Evolutionary conservation across 140 eudicot species (phyloP), one percentile per base, ranked within the genome.

Genomic region (Oenanthe javanica): DNA sequence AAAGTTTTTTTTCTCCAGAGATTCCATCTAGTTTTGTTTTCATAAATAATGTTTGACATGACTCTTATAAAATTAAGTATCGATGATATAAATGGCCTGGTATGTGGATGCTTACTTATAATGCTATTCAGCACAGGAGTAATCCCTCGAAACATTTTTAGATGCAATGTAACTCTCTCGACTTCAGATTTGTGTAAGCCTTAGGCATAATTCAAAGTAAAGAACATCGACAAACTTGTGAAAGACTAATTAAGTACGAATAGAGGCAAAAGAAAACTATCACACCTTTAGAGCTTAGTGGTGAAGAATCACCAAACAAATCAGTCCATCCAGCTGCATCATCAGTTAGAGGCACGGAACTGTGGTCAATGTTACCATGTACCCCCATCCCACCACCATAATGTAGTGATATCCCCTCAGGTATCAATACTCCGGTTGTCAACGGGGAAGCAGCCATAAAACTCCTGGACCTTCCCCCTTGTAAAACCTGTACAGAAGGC

Each of bases 341-440:
- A 75, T 43, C 45, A 66, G 90, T 59, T n/a, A 72, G 81, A 54
- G 66, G 81, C 73, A 45, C 61, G 40, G 82, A 67, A 82, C 82
- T 87, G 31, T 61, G 50, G 12, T 74, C 57, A 79, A 83, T 87
- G 87, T 25, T 79, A 63, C 38, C 38, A 40, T 77, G 71, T 46
- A 47, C 61, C 48, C 81, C 55, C 15, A 63, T 25, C 63, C 64
- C 76, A 27, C 82, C 76, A 23, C 61, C 76, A 79, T 93, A 93
- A 73, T 78, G 85, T 84, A 91, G 79, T 9, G 93, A 83, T 52
- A 88, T 75, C 14, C 92, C 96, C 64, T 84, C 91, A 38, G 92
- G 90, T 38, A 87, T 84, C 85, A 93, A 77, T 49, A 89, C 93
- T 57, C 96, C 98, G 0, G 93, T 86, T 16, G 91, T 81, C 15